phyloP scores from a whole-genome alignment of 176 grass and related monocot genomes.

The Eragrostis curvula region DNA sequence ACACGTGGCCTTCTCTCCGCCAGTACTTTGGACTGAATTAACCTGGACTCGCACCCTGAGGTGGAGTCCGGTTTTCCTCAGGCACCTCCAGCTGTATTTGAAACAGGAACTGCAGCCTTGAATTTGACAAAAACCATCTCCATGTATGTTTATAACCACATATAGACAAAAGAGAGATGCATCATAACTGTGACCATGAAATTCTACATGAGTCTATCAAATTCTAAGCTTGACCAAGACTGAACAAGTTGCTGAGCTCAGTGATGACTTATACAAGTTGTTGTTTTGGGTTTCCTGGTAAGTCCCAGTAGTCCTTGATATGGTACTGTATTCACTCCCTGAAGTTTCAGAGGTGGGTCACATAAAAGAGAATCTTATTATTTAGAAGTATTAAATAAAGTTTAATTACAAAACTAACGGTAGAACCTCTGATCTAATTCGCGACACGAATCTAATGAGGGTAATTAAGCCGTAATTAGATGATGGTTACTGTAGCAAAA shows the following conservation, averaged over 20 bases:
- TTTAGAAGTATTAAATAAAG: too few relatives aligned
- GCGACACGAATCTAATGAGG: too few relatives aligned
- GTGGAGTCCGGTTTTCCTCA: too few relatives aligned
- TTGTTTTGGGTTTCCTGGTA: not conserved
- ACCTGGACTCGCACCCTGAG: not conserved
- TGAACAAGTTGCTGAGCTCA: constrained; percentile 32
- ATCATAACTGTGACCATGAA: not conserved
- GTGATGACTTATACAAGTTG: not conserved
- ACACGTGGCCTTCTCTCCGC: not conserved
- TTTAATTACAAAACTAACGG: too few relatives aligned
- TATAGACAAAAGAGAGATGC: too few relatives aligned
- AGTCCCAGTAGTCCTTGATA: not conserved
- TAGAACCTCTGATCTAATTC: too few relatives aligned
- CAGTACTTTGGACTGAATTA: not conserved
- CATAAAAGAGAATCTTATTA: too few relatives aligned
- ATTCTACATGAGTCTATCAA: not conserved
- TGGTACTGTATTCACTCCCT: not conserved
- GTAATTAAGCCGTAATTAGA: too few relatives aligned
- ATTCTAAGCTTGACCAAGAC: not conserved
- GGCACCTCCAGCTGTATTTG: too few relatives aligned
- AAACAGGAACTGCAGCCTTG: not conserved
- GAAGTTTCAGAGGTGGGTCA: too few relatives aligned
- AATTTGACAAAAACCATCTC: constrained; percentile 6
- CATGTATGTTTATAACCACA: not conserved
- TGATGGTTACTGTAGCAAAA: too few relatives aligned